Evolutionary conservation across 257 asterid genomes (phyloP).

Genomic region (Lantana camara): DNA sequence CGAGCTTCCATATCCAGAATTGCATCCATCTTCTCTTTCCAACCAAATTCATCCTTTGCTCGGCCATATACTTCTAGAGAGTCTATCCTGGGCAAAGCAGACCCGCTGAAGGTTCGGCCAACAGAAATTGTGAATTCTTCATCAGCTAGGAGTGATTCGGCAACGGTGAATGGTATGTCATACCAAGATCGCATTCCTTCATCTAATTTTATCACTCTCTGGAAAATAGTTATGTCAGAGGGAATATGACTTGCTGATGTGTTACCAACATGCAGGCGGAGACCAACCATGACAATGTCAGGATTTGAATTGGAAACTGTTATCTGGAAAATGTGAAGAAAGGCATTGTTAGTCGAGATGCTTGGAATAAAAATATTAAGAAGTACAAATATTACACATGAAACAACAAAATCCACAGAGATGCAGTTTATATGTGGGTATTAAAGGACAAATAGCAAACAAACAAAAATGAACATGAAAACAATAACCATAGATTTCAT

Average conservation of each 20-base stretch:
- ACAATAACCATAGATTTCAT: conserved; percentile 4
- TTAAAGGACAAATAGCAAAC: neutral
- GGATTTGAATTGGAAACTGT: conserved; percentile 92
- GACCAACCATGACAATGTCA: conserved; percentile 96
- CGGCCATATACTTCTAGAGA: conserved; percentile 97
- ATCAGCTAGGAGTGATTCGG: conserved; percentile 98
- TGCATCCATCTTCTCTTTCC: conserved; percentile 99
- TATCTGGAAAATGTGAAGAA: conserved; percentile 49
- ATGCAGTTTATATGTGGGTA: neutral
- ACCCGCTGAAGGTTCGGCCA: conserved; percentile 86
- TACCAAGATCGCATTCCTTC: conserved; percentile 99
- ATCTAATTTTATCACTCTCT: conserved; percentile 83
- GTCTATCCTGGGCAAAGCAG: conserved; percentile 88
- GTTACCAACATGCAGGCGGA: conserved; percentile 91
- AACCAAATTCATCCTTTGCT: conserved; percentile 97
- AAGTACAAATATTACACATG: conserved; percentile 8
- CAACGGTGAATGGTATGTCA: conserved; percentile 95
- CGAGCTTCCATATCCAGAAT: conserved; percentile 95
- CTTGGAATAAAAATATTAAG: conserved; percentile 18
- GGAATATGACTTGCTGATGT: conserved; percentile 91
- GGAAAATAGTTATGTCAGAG: conserved; percentile 81
- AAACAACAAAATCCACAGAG: conserved; percentile 5
- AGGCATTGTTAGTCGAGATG: conserved; percentile 21
- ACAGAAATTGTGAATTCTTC: conserved; percentile 79
- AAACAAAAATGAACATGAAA: conserved; percentile 5